Evolutionary conservation across 2,329 filamentous ascomycete genomes (phyloP).

Genomic region (Diaporthe citri): DNA sequence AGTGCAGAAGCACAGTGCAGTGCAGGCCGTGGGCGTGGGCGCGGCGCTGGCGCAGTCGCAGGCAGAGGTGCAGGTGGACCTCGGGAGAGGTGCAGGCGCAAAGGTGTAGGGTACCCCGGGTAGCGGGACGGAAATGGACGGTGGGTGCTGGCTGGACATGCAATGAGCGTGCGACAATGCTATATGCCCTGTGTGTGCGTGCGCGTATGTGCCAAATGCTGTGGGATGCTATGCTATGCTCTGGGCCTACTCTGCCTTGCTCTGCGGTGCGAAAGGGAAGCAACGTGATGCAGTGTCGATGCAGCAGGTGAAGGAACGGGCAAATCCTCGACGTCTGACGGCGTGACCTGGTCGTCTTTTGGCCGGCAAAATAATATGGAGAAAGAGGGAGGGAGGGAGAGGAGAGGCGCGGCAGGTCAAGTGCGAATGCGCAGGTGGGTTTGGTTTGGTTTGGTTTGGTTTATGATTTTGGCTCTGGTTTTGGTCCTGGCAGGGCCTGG

Average conservation of each 20-base stretch:
- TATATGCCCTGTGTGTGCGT: not conserved
- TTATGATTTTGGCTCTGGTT: not conserved
- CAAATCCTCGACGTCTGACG: not conserved
- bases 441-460: constrained; percentile 16
- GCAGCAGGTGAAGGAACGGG: constrained; percentile 7
- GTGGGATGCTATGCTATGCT: constrained; percentile 14
- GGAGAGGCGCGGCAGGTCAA: not conserved
- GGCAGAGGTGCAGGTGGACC: constrained; percentile 2
- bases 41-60: constrained; percentile 5
- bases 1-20: constrained; percentile 4
- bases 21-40: constrained; percentile 7
- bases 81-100: constrained; percentile 6
- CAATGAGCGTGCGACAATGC: constrained; percentile 13
- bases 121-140: not conserved
- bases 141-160: constrained; percentile 20
- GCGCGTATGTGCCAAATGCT: not conserved
- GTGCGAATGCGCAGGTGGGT: not conserved
- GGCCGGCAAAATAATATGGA: constrained; percentile 18
- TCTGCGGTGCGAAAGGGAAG: not conserved
- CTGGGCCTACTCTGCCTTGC: not conserved
- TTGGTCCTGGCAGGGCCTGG: constrained; percentile 4
- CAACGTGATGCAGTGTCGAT: constrained; percentile 21
- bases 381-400: not conserved
- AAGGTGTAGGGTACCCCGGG: constrained; percentile 5
- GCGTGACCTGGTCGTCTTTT: not conserved